Percentiles rank a stretch among this genome's conserved stretches.
Evolutionary conservation across 768 basidiomycete species (phyloP).

Genomic region (Suillus decipiens): DNA sequence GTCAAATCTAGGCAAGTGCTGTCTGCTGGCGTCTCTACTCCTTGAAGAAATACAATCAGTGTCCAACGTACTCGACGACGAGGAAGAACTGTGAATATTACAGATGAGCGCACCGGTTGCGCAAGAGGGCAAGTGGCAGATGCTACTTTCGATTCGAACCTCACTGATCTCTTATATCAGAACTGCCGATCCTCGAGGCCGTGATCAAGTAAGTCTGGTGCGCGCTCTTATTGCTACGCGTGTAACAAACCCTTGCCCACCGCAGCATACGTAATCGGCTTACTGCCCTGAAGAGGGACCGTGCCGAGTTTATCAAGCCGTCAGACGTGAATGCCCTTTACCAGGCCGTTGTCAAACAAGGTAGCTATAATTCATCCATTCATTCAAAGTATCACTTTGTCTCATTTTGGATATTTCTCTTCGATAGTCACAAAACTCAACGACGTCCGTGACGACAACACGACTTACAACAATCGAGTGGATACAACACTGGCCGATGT

Average conservation of each 20-base stretch:
- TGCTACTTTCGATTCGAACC: slow-evolving; percentile 17
- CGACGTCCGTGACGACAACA: slow-evolving; percentile 80
- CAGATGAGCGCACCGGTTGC: slow-evolving; percentile 71
- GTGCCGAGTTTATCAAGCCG: slow-evolving; percentile 89
- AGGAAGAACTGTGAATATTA: slow-evolving; percentile 1
- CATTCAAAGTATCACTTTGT: not conserved
- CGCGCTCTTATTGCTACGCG: slow-evolving; percentile 19
- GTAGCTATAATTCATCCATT: slow-evolving; percentile 41
- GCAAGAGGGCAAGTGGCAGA: slow-evolving; percentile 64
- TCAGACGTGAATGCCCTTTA: slow-evolving; percentile 93
- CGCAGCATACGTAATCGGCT: slow-evolving; percentile 90
- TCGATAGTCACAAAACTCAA: slow-evolving; percentile 84
- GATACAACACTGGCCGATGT: slow-evolving; percentile 97
- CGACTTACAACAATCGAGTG: slow-evolving; percentile 81
- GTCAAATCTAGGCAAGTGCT: slow-evolving; percentile 1
- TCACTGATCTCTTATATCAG: slow-evolving; percentile 43
- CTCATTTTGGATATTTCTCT: slow-evolving; percentile 11
- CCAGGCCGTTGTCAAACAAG: slow-evolving; percentile 91
- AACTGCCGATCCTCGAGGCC: slow-evolving; percentile 91
- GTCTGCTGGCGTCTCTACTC: slow-evolving; percentile 1
- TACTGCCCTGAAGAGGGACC: slow-evolving; percentile 91
- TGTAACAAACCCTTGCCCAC: slow-evolving; percentile 27
- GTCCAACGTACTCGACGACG: slow-evolving; percentile 3
- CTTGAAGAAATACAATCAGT: slow-evolving; percentile 10
- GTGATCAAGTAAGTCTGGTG: slow-evolving; percentile 73